Base-by-base conservation (phyloP, 352 stramenopile genomes). In the Pythium biforme region DNA sequence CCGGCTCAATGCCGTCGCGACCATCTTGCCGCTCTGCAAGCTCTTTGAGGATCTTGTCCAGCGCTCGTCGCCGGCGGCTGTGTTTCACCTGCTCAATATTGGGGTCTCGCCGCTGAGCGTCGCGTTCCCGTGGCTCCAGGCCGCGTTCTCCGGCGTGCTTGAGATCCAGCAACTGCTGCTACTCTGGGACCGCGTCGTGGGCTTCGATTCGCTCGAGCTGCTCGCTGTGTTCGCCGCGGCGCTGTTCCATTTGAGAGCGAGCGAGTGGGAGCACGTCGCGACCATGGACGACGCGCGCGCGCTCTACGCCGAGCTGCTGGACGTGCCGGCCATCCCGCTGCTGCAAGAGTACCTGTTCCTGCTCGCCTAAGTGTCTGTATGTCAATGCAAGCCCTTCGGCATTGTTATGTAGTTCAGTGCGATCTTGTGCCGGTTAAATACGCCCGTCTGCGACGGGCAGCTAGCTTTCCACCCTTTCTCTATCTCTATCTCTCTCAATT, bases 81-180 rank as follows among this genome's bases (percentile, higher is more conserved):
- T 88, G n/a, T 81, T 89, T 48, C 81, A 90, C 55, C 73, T 90
- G 23, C 55, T 86, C 49, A 83, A 77, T 64, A 66, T 82, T 26
- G 77, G 76, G 23, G 60, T 94, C 34, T 62, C 70, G 61, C 84
- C 84, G 17, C 64, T 94, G 33, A 77, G 86, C 49, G 78, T 94
- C 41, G 84, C 76, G 20, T 94, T 94, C 56, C 79, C 81, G 20
- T 94, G 84, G 84, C 87, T 94, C 51, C 84, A 94, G 49, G 72
- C 71, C 52, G 84, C 78, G 20, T 92, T 94, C 56, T 92, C 84
- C 0, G 76, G 81, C n/a, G 66, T 92, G 29, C 69, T 94, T 6
- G 79, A 91, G 59, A 86, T 91, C 47, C 55, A 82, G 10, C 79
- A 94, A 62, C 68, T 94, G 34, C 78, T 94, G 19, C 49, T 91